phyloP scores from a whole-genome alignment of 352 stramenopile genomes.

The Pythium dissotocum region DNA sequence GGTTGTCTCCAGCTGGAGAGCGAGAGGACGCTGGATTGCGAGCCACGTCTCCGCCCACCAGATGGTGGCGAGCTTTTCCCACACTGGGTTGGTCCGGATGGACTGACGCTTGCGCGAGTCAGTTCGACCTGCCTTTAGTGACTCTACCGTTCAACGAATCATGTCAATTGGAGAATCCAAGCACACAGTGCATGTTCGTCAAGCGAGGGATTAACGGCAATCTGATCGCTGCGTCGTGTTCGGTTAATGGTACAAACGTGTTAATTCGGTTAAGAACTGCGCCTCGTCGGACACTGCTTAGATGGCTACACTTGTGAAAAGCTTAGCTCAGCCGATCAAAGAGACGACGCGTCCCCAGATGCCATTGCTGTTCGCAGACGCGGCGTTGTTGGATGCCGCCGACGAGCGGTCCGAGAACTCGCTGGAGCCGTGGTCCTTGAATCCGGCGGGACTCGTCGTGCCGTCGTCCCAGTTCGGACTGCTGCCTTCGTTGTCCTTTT shows the following conservation, averaged over 20 bases:
- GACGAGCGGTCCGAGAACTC: conserved; percentile 36
- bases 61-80: conserved; percentile 5
- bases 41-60: conserved; percentile 4
- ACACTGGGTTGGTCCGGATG: background rate
- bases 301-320: conserved; percentile 16
- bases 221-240: background rate
- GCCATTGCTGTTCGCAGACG: conserved; percentile 10
- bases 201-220: conserved; percentile 4
- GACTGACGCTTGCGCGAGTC: conserved; percentile 9
- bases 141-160: background rate
- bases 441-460: conserved; percentile 23
- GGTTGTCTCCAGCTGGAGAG: background rate
- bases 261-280: background rate
- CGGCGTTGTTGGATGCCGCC: conserved; percentile 21
- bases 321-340: conserved; percentile 20
- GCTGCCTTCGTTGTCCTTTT: conserved; percentile 18
- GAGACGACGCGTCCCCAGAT: conserved; percentile 32
- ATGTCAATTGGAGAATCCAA: too few species aligned
- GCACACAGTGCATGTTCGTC: background rate
- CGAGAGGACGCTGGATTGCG: background rate
- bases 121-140: conserved; percentile 14
- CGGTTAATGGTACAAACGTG: conserved; percentile 15
- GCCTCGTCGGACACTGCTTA: background rate
- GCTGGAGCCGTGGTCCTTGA: conserved; percentile 28
- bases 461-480: conserved; percentile 25